These are phyloP conservation scores for Fraxinus cuspidata DNA, from an alignment of 257 asterid genomes.

Conservation along the genomic window DNA sequence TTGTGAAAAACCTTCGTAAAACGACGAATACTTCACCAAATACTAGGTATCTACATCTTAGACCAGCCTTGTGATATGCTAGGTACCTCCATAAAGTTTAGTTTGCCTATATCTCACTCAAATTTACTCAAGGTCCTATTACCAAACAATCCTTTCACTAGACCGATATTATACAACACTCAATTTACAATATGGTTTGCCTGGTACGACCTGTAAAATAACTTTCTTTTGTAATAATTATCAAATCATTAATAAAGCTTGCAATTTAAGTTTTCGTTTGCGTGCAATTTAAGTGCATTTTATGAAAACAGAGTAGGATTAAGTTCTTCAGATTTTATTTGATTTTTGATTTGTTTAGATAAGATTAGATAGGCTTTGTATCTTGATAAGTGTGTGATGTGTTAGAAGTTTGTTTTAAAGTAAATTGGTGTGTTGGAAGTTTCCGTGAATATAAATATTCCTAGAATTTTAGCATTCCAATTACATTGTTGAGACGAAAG, in stretches of 20 bases:
- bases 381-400: not conserved
- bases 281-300: not conserved
- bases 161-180: not conserved
- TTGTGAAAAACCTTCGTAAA: not conserved
- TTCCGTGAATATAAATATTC: not conserved
- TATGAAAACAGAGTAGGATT: too few species aligned
- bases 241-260: not conserved
- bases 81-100: not conserved
- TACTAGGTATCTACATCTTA: not conserved
- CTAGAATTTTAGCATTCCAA: not conserved
- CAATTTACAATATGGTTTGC: not conserved
- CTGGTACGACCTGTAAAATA: not conserved
- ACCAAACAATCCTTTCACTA: not conserved
- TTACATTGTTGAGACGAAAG: not conserved
- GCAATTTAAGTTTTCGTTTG: not conserved
- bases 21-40: not conserved
- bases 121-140: not conserved
- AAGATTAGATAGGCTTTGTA: not conserved
- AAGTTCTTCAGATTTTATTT: not conserved
- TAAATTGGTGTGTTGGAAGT: not conserved
- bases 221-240: not conserved
- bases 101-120: not conserved
- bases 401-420: not conserved
- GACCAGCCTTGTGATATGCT: not conserved
- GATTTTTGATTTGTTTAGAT: not conserved